Base-by-base conservation (phyloP, 208 protist species). In the Acanthamoeba castellanii region DNA sequence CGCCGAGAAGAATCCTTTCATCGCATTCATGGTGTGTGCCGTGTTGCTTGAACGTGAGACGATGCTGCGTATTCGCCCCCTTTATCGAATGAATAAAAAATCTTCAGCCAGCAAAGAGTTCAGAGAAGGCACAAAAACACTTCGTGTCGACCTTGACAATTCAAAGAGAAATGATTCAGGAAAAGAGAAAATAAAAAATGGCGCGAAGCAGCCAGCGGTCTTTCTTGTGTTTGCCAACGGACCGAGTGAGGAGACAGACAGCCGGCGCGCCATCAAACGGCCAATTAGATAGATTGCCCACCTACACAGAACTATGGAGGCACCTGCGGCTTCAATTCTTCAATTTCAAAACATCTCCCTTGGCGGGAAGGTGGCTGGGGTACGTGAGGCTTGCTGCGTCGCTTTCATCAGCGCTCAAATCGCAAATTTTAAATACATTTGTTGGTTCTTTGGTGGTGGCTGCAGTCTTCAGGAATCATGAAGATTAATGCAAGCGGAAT, bases 321-420 rank as follows among this genome's bases (percentile, higher is more conserved):
- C 78, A 18, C 45, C 78, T 85, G 47, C 37, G 32, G 30, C 27
- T 22, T 61, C 37, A 59, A 50, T 85, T n/a, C 78, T 85, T 85
- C 78, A 85, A 59, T 85, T 61, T 18, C 78, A 85, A 59, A 85
- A 85, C 78, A 85, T 85, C 47, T 61, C 78, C 45, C 78, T 85
- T 50, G 78, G 78, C 78, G 78, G 78, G 47, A 85, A 85, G 27
- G 78, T 85, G 34, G 78, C 25, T 13, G 78, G 45, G 34, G 78
- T 85, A 57, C 47, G 78, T 82, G 6, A 0, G 1, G n/a, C 37
- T 76, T 76, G 25, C n/a, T 81, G n/a, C n/a, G 32, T 45, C 37
- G 14, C 25, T 7, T 66, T 27, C 7, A 30, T 68, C 27, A 30
- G 25, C 18, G 37, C 37, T 30, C 25, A 20, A 42, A 25, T 13